Evolutionary conservation across 352 stramenopile species (phyloP), one percentile per base, ranked within the genome.

Genomic region (Phytophthora melonis): DNA sequence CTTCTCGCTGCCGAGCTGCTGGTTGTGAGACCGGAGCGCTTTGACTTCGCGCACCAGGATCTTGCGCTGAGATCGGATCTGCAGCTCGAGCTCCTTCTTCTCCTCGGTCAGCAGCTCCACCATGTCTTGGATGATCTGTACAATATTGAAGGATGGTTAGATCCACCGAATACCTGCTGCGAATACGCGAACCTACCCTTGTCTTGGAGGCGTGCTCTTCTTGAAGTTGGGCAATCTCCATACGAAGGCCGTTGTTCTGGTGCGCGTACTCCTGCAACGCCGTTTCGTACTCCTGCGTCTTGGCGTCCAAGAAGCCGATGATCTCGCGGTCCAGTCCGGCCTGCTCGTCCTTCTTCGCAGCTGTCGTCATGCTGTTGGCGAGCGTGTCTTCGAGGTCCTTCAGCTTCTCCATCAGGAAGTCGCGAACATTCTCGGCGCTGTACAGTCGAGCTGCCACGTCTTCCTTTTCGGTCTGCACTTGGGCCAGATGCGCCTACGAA

Each of bases 61-160:
- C 43, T 96, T 96, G 52, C 88, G 85, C 56, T 96, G 89, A 1
- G 86, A 84, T 69, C 85, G 78, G 25, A 94, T 61, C 60, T 96
- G 89, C 2, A 79, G 60, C 63, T 94, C 86, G 5, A 96, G 76
- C 47, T 92, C 86, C 27, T 84, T 79, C 60, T 96, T 96, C 71
- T 96, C 89, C 16, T 93, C 83, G 0, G 84, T 80, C 11, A 96
- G 66, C 21, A 93, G 65, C 21, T 82, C 75, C 19, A 94, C 83
- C 87, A 96, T 96, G 63, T 96, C 89, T 75, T 96, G 68, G 16
- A 94, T 78, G 14, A 95, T 92, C 89, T 95, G n/a, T 41, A n/a
- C n/a, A n/a, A n/a, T n/a, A n/a, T n/a, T n/a, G n/a, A n/a, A n/a
- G n/a, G n/a, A n/a, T n/a, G n/a, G n/a, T n/a, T n/a, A n/a, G n/a